phyloP scores from a whole-genome alignment of 495 filamentous ascomycete genomes.

The Xylaria venustula region DNA sequence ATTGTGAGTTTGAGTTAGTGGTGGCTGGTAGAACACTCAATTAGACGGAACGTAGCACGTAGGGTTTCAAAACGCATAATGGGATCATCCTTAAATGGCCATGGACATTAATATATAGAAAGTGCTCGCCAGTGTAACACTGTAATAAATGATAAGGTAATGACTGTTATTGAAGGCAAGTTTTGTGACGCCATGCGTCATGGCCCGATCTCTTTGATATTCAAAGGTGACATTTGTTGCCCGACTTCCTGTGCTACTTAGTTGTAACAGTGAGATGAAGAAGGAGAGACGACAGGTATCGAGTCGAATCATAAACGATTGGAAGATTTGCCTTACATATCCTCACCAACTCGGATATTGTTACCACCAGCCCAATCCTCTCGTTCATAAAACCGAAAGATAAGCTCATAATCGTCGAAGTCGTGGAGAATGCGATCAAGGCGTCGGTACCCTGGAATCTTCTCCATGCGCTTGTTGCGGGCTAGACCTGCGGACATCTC shows the following conservation, averaged over 20 bases:
- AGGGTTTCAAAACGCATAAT: slow-evolving; percentile 2
- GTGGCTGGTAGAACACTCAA: background rate
- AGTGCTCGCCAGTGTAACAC: slow-evolving; percentile 4
- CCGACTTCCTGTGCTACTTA: slow-evolving; percentile 7
- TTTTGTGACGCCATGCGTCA: slow-evolving; percentile 6
- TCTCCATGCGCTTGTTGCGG: slow-evolving; percentile 71
- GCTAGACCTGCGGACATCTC: slow-evolving; percentile 35
- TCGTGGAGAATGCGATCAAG: slow-evolving; percentile 97
- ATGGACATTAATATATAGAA: background rate
- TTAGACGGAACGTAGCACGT: background rate
- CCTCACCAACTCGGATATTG: slow-evolving; percentile 66
- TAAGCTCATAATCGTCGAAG: slow-evolving; percentile 93
- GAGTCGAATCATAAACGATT: slow-evolving; percentile 8
- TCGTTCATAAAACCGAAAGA: slow-evolving; percentile 95
- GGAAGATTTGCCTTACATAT: slow-evolving; percentile 16
- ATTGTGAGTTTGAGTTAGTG: background rate
- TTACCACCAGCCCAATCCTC: slow-evolving; percentile 82
- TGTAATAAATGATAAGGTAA: slow-evolving; percentile 7
- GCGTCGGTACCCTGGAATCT: slow-evolving; percentile 81
- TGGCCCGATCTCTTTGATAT: background rate
- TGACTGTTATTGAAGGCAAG: slow-evolving; percentile 11
- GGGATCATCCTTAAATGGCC: background rate
- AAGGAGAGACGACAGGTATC: slow-evolving; percentile 7
- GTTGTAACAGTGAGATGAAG: background rate
- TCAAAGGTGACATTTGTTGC: background rate